phyloP scores from a whole-genome alignment of 2,329 filamentous ascomycete species.

The Cytospora chrysosperma region DNA sequence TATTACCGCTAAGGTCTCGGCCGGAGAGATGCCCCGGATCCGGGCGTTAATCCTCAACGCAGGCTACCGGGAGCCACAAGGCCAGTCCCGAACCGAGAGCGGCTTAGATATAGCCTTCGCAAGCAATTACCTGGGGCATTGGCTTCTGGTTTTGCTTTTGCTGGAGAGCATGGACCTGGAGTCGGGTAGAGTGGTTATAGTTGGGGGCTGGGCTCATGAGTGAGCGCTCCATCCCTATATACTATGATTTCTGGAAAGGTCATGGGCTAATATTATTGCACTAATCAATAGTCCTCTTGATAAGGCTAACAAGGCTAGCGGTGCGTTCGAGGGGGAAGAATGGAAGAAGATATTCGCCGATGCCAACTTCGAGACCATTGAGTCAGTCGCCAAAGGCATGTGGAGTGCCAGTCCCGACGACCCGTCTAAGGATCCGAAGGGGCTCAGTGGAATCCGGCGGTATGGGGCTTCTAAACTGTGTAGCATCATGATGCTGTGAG shows the following conservation, averaged over 20 bases:
- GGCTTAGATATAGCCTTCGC: conserved; percentile 26
- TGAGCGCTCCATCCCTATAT: neutral
- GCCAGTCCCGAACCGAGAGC: conserved; percentile 23
- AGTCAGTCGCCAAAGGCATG: conserved; percentile 30
- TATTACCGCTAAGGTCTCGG: conserved; percentile 34
- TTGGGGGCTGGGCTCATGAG: conserved; percentile 23
- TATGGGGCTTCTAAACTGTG: conserved; percentile 37
- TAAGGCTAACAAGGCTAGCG: neutral
- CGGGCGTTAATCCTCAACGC: conserved; percentile 39
- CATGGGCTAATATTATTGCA: too few relatives aligned
- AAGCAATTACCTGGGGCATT: conserved; percentile 29
- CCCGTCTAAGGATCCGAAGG: conserved; percentile 23
- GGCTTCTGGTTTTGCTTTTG: conserved; percentile 27
- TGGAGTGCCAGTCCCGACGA: conserved; percentile 28
- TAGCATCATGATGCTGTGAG: conserved; percentile 35
- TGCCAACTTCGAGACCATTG: conserved; percentile 11
- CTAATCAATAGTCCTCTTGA: neutral
- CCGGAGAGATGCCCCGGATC: conserved; percentile 38
- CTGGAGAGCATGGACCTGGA: conserved; percentile 29
- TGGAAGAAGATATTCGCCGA: neutral
- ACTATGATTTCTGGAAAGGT: neutral
- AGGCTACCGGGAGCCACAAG: conserved; percentile 28
- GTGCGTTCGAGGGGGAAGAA: neutral
- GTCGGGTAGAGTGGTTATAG: conserved; percentile 25
- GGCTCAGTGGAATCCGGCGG: conserved; percentile 27